Percentiles rank a stretch among this genome's conserved stretches.
Conservation (phyloP, 129 eudicot genomes). For the Ambrosia artemisiifolia region DNA sequence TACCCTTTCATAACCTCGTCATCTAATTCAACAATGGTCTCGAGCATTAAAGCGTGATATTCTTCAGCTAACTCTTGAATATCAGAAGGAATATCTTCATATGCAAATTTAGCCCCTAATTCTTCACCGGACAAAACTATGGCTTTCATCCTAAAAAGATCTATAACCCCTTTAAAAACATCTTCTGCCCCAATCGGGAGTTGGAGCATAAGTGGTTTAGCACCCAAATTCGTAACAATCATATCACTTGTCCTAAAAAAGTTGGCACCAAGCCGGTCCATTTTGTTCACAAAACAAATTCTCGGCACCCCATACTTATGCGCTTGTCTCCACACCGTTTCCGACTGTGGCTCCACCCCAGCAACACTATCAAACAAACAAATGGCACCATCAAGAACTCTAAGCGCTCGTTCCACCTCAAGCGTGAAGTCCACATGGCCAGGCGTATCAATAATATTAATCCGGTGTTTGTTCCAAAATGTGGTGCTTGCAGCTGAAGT, state of each 20-base stretch:
- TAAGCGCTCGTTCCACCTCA: constrained; percentile 95
- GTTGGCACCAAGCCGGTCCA: constrained; percentile 96
- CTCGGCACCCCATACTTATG: constrained; percentile 95
- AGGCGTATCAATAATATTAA: constrained; percentile 96
- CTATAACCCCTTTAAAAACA: constrained; percentile 71
- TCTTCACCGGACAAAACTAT: constrained; percentile 91
- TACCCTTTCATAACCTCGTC: constrained; percentile 84
- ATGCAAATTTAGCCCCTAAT: constrained; percentile 83
- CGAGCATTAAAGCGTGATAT: constrained; percentile 60
- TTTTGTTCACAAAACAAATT: constrained; percentile 93
- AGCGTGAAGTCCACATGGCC: constrained; percentile 99
- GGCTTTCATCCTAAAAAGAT: constrained; percentile 86
- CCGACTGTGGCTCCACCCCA: constrained; percentile 98
- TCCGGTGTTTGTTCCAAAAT: constrained; percentile 90
- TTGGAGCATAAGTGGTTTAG: constrained; percentile 87
- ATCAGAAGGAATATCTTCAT: constrained; percentile 80
- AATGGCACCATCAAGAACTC: constrained; percentile 95
- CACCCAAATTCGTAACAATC: constrained; percentile 86
- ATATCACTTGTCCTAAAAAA: constrained; percentile 88
- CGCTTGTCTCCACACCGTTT: constrained; percentile 98
- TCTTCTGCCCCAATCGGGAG: constrained; percentile 90
- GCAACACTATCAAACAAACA: constrained; percentile 97
- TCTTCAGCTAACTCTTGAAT: constrained; percentile 69
- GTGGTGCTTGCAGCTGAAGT: constrained; percentile 98
- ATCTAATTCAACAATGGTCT: constrained; percentile 77